Conservation (phyloP, 2,329 filamentous ascomycete species). For the Verticillium nonalfalfae region DNA sequence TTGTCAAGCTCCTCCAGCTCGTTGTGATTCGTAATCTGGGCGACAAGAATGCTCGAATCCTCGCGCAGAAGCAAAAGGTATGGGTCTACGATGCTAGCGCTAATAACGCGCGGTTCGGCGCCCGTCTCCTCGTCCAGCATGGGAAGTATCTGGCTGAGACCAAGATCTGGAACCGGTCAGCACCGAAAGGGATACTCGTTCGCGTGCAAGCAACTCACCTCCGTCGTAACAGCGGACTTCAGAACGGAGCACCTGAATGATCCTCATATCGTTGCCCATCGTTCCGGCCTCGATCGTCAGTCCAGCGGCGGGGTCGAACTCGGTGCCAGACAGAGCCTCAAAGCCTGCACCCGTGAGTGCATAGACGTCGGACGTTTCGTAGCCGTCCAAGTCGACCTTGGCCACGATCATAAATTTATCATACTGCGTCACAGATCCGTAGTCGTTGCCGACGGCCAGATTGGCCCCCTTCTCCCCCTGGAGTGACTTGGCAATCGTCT, state of each 20-base stretch:
- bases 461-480: slow-evolving; percentile 43
- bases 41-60: slow-evolving; percentile 72
- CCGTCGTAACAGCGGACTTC: slow-evolving; percentile 89
- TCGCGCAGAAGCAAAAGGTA: slow-evolving; percentile 80
- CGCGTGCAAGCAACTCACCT: slow-evolving; percentile 46
- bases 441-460: slow-evolving; percentile 46
- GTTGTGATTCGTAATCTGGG: slow-evolving; percentile 71
- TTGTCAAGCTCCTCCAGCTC: slow-evolving; percentile 80
- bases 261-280: slow-evolving; percentile 70
- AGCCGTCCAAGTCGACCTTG: slow-evolving; percentile 60
- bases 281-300: slow-evolving; percentile 80
- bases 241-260: slow-evolving; percentile 81
- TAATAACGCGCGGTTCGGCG: slow-evolving; percentile 69
- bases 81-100: slow-evolving; percentile 79
- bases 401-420: slow-evolving; percentile 81
- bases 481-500: slow-evolving; percentile 55
- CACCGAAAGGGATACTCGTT: slow-evolving; percentile 1
- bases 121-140: slow-evolving; percentile 89
- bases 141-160: slow-evolving; percentile 82
- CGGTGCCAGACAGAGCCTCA: slow-evolving; percentile 71
- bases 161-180: slow-evolving; percentile 56
- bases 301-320: slow-evolving; percentile 87
- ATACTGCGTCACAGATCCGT: slow-evolving; percentile 54
- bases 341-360: slow-evolving; percentile 67
- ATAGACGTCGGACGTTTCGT: slow-evolving; percentile 74